Conservation (phyloP, 768 basidiomycete species). For the Pleurotus ostreatus region DNA sequence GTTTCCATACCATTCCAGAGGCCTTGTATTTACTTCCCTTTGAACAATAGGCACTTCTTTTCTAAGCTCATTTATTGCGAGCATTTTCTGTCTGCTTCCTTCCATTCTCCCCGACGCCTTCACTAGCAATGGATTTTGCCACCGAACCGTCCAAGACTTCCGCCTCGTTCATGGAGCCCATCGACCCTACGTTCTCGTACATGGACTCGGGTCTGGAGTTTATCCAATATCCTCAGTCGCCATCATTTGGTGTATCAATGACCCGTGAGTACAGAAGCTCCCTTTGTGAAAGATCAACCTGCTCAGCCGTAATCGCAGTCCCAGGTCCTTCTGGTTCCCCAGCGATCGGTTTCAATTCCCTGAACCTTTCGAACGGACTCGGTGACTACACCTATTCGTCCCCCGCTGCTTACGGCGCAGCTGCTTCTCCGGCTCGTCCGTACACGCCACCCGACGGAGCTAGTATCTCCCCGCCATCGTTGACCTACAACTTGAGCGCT, state of each 20-base stretch:
- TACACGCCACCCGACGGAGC: conserved; percentile 64
- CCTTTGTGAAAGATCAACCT: conserved; percentile 10
- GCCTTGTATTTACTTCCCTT: conserved; percentile 25
- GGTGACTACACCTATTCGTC: conserved; percentile 54
- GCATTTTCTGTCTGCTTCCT: conserved; percentile 20
- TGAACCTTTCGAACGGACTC: conserved; percentile 54
- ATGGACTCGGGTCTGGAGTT: conserved; percentile 55
- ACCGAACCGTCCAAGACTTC: conserved; percentile 35
- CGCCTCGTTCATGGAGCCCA: conserved; percentile 39
- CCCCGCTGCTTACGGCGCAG: conserved; percentile 38
- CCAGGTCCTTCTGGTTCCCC: conserved; percentile 52
- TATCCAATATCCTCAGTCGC: conserved; percentile 66
- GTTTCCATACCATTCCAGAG: conserved; percentile 37
- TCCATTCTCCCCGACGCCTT: conserved; percentile 27
- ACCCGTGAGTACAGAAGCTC: conserved; percentile 44
- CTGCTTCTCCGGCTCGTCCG: conserved; percentile 56
- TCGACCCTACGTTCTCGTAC: conserved; percentile 42
- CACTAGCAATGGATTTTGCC: conserved; percentile 43
- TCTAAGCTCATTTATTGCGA: conserved; percentile 19
- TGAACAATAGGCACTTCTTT: conserved; percentile 17
- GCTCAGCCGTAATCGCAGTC: conserved; percentile 30
- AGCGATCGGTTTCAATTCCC: conserved; percentile 57
- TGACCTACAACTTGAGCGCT: conserved; percentile 61
- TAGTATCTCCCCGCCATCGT: conserved; percentile 67
- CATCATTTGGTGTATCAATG: conserved; percentile 44